A percentile compares a stretch with the other conserved stretches of the same genome.
phyloP scores from a whole-genome alignment of 2,329 filamentous ascomycete species.

The Botryotinia globosa region DNA sequence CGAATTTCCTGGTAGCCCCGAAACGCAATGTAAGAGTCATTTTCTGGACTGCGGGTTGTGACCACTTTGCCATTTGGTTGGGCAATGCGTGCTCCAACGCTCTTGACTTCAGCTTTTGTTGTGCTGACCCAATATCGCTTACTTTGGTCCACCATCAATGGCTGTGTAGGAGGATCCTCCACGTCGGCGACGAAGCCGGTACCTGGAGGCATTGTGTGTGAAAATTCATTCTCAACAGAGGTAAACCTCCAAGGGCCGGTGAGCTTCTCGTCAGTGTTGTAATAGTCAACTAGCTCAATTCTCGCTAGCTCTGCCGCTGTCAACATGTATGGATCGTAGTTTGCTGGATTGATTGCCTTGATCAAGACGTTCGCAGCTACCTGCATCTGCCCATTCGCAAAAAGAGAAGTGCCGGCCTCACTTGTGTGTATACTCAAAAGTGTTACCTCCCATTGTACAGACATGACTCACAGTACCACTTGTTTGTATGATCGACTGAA shows the following conservation, averaged over 20 bases:
- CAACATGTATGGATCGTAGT: neutral
- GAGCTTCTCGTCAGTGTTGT: neutral
- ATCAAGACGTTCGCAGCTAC: conserved; percentile 7
- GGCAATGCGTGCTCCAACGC: neutral
- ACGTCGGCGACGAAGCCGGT: neutral
- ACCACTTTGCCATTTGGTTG: neutral
- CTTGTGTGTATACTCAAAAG: neutral
- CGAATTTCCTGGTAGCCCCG: neutral
- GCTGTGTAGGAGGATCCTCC: neutral
- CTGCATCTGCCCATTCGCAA: conserved; percentile 6
- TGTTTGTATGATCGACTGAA: neutral
- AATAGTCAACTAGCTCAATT: conserved; percentile 10
- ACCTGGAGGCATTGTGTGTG: conserved; percentile 4
- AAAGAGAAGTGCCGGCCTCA: neutral
- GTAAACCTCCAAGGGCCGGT: neutral
- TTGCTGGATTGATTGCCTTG: conserved; percentile 9
- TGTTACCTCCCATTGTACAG: conserved; percentile 12
- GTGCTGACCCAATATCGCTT: conserved; percentile 15
- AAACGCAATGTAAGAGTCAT: neutral
- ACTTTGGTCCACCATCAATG: neutral
- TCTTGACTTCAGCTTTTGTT: neutral
- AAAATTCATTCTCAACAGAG: neutral
- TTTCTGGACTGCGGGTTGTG: neutral
- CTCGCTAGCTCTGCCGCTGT: neutral
- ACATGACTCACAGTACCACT: neutral